Conservation (phyloP, 306 rosid species). For the Prunus davidiana region DNA sequence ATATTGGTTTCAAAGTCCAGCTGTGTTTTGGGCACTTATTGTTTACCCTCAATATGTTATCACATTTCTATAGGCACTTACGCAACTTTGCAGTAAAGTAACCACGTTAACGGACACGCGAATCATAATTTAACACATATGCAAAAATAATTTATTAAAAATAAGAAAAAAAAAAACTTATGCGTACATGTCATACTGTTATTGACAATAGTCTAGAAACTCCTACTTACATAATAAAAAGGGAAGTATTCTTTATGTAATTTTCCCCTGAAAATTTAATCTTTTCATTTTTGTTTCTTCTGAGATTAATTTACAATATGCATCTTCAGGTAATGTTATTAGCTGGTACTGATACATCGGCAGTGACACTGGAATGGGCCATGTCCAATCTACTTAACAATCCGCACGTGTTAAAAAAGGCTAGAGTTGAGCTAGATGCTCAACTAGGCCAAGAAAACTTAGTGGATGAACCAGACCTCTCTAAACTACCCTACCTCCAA, state of each 20-base stretch:
- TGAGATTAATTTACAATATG: too few species aligned
- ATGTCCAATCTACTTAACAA: conserved; percentile 56
- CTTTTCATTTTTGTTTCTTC: too few species aligned
- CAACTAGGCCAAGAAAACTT: conserved; percentile 25
- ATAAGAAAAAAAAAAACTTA: too few species aligned
- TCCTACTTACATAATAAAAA: rapidly evolving
- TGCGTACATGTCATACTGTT: rapidly evolving
- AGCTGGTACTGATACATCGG: conserved; percentile 57
- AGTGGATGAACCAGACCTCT: conserved; percentile 38
- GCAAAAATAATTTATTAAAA: too few species aligned
- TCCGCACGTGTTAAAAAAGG: conserved; percentile 41
- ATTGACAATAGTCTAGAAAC: rapidly evolving
- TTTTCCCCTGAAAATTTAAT: too few species aligned
- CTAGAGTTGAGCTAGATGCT: conserved; percentile 35
- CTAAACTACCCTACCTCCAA: conserved; percentile 38
- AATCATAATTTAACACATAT: rapidly evolving
- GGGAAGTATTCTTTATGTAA: too few species aligned
- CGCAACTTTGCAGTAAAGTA: too few species aligned
- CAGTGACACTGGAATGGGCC: conserved; percentile 55
- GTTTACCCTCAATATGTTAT: too few species aligned
- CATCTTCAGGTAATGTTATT: conserved; percentile 27
- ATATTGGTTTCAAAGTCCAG: too few species aligned
- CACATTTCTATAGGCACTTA: too few species aligned
- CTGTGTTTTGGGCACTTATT: too few species aligned
- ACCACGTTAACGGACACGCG: rapidly evolving